Percentiles rank a stretch among this genome's conserved stretches.
These are phyloP conservation scores for Pythium diclinum DNA, from an alignment of 352 stramenopile species.

Conservation along the genomic window DNA sequence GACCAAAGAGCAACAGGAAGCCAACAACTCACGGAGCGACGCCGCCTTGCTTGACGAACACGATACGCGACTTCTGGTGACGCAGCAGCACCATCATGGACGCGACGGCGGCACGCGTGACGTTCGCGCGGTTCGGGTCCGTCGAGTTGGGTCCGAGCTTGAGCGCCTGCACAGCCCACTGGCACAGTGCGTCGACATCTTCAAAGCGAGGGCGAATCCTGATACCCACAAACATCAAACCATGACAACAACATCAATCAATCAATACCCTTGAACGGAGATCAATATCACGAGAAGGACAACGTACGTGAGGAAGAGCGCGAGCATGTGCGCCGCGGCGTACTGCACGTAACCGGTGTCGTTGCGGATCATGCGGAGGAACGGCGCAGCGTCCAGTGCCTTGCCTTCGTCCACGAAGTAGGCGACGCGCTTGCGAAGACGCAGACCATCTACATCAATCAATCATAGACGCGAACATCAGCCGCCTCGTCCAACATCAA, in stretches of 20 bases:
- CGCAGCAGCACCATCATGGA: conserved; percentile 92
- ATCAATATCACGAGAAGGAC: conserved; percentile 5
- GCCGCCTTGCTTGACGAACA: conserved; percentile 90
- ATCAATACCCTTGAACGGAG: background rate
- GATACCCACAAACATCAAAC: background rate
- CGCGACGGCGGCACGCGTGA: conserved; percentile 84
- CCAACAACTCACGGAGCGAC: conserved; percentile 78
- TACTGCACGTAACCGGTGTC: conserved; percentile 86
- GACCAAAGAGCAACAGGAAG: background rate
- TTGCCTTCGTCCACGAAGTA: conserved; percentile 80
- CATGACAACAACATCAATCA: background rate
- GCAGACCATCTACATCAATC: conserved; percentile 53
- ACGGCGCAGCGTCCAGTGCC: conserved; percentile 70
- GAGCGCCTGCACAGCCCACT: conserved; percentile 73
- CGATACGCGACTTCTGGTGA: conserved; percentile 79
- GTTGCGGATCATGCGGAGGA: conserved; percentile 81
- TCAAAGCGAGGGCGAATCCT: conserved; percentile 77
- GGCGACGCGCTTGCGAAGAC: conserved; percentile 69
- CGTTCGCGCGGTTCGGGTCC: conserved; percentile 66
- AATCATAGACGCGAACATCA: background rate
- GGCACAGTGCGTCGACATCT: conserved; percentile 74
- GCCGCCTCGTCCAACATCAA: background rate
- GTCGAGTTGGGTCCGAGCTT: conserved; percentile 62
- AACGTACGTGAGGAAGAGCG: conserved; percentile 76
- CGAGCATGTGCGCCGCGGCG: conserved; percentile 70